Evolutionary conservation across 2,329 filamentous ascomycete species (phyloP).

Genomic region (Xylariaceae sp.): DNA sequence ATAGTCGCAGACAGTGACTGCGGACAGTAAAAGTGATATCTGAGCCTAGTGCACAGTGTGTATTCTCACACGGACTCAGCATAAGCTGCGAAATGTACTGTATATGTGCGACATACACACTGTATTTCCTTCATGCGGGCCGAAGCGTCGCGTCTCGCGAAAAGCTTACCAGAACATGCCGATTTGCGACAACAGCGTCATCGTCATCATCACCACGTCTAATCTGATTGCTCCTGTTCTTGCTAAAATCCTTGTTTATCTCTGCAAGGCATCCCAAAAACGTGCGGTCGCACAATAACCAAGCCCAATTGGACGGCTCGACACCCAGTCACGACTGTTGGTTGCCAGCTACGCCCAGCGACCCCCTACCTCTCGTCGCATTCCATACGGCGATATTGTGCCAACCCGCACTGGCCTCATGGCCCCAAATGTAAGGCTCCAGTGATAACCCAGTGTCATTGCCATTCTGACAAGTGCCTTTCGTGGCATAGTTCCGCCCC

Average conservation of each 20-base stretch:
- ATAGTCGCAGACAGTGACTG: no score
- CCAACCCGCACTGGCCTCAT: constrained; percentile 17
- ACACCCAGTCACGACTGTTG: background rate
- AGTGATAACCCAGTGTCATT: background rate
- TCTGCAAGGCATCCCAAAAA: background rate
- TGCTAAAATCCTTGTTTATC: background rate
- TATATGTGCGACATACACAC: no score
- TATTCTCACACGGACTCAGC: no score
- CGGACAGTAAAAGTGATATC: no score
- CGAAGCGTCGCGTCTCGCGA: background rate
- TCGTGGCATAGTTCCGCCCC: constrained; percentile 35
- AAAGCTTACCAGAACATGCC: constrained; percentile 5
- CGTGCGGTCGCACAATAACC: background rate
- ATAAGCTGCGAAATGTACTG: no score
- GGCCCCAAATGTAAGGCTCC: constrained; percentile 36
- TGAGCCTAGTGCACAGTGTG: no score
- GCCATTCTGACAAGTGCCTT: constrained; percentile 7
- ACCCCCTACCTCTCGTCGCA: constrained; percentile 14
- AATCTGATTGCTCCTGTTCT: background rate
- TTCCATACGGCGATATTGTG: background rate
- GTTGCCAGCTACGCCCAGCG: background rate
- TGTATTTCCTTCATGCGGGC: no score
- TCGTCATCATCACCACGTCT: background rate
- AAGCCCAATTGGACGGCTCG: background rate
- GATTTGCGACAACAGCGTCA: constrained; percentile 15